These are phyloP conservation scores for Magnaporthales sp. DNA, from an alignment of 2,329 filamentous ascomycete genomes.

Conservation along the genomic window DNA sequence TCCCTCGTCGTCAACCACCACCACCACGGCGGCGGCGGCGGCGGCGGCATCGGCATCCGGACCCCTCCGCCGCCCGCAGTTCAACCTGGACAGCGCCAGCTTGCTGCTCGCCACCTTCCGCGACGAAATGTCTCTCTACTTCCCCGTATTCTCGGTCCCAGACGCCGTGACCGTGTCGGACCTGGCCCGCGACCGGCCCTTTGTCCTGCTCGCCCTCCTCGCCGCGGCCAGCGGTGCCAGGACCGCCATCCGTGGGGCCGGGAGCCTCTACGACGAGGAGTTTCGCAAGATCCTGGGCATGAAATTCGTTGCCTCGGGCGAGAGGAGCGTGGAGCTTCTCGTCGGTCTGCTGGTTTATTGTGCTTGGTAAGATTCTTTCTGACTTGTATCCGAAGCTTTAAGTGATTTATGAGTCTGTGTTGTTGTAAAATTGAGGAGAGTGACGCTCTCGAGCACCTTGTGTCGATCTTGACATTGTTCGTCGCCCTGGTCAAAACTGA, in stretches of 20 bases:
- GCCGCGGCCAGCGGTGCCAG: conserved; percentile 37
- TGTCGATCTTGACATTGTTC: neutral
- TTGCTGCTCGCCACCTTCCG: conserved; percentile 34
- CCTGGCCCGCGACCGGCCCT: conserved; percentile 37
- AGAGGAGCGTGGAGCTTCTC: conserved; percentile 47
- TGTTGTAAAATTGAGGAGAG: neutral
- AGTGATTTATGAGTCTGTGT: too few species aligned
- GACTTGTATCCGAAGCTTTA: too few species aligned
- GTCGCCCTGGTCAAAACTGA: neutral
- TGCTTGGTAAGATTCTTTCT: conserved; percentile 37
- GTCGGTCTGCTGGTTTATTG: conserved; percentile 50
- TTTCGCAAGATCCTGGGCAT: conserved; percentile 47
- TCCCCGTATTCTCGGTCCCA: conserved; percentile 32
- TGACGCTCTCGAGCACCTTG: neutral
- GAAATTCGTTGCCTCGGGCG: conserved; percentile 47
- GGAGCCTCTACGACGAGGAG: conserved; percentile 47
- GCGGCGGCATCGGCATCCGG: conserved; percentile 13
- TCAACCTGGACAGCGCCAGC: conserved; percentile 45
- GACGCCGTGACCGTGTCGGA: conserved; percentile 31
- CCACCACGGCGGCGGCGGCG: neutral
- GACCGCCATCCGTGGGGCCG: conserved; percentile 41
- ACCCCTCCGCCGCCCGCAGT: conserved; percentile 39
- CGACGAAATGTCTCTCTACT: conserved; percentile 25
- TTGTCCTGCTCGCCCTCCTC: conserved; percentile 45
- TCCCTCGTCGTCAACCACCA: neutral